phyloP scores from a whole-genome alignment of 2,329 filamentous ascomycete genomes.

The Ilyonectria robusta region DNA sequence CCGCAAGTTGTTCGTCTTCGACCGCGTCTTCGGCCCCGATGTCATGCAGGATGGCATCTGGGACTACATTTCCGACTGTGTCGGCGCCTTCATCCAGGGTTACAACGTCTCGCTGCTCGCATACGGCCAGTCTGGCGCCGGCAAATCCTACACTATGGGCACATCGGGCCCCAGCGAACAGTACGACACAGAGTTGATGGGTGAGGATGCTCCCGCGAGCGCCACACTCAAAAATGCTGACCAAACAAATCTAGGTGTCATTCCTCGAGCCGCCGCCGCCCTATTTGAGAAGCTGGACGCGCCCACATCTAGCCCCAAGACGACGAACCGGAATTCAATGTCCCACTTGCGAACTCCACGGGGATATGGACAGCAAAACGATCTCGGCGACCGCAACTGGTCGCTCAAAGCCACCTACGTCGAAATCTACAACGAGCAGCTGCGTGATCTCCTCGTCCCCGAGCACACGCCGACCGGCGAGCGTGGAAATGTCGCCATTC shows the following conservation, averaged over 20 bases:
- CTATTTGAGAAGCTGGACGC: slow-evolving; percentile 91
- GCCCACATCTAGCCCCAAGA: slow-evolving; percentile 56
- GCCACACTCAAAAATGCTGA: slow-evolving; percentile 15
- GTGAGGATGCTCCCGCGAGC: slow-evolving; percentile 65
- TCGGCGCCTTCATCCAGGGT: slow-evolving; percentile 90
- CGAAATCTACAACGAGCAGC: slow-evolving; percentile 97
- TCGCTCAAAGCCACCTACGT: slow-evolving; percentile 94
- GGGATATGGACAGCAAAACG: slow-evolving; percentile 70
- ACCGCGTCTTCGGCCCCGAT: slow-evolving; percentile 90
- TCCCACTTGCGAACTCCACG: slow-evolving; percentile 86
- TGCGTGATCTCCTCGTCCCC: slow-evolving; percentile 89
- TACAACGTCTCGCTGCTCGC: slow-evolving; percentile 99
- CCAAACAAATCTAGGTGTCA: slow-evolving; percentile 76
- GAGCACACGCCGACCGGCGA: slow-evolving; percentile 80
- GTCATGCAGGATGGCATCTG: slow-evolving; percentile 90
- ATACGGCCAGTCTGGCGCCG: slow-evolving; percentile 96
- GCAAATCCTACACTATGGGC: slow-evolving; percentile 99
- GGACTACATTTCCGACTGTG: slow-evolving; percentile 93
- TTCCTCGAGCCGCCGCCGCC: slow-evolving; percentile 87
- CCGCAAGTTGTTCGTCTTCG: slow-evolving; percentile 95
- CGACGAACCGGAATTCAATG: slow-evolving; percentile 74
- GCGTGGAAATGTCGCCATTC: slow-evolving; percentile 86
- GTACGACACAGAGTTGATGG: slow-evolving; percentile 79
- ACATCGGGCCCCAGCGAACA: slow-evolving; percentile 90
- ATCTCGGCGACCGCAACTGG: slow-evolving; percentile 83